Base-by-base conservation (phyloP, 108 stramenopile species). In the Nannochloropsis granulata region DNA sequence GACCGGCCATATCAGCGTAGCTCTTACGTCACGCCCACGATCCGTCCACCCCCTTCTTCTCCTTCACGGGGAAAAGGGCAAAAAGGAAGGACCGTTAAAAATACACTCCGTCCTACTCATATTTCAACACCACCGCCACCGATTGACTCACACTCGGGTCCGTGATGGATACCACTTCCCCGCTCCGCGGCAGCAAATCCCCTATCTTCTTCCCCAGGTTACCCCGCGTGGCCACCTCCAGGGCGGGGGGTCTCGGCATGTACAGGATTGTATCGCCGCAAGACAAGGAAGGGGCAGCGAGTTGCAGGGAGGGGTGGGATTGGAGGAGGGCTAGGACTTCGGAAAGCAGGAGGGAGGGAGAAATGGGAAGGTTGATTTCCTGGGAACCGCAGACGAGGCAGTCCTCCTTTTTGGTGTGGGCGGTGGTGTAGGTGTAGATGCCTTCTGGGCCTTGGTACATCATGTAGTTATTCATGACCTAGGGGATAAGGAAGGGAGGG, bases 341-440 rank as follows among this genome's bases (percentile, higher is more conserved):
- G 43, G 92, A 92, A 45, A 98, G 88, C 25, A 94, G 94, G 12
- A 82, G 89, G 21, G 79, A 82, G 13, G 88, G 85, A 0, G 84
- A 12, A 7, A 95, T n/a, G 23, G 89, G 86, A 45, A 96, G 43
- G 78, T 92, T 92, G 21, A 90, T 92, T 21, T 91, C 91, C 16
- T 90, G 80, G 7, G 92, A 26, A 9, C 92, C 92, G 85, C 95
- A 97, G 34, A 97, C 96, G 12, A 94, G 93, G 86, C 97, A 98
- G 89, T 94, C 94, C 23, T 91, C 90, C 88, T 94, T 94, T 79
- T 90, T 87, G 83, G 94, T 93, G 87, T 96, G 96, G 12, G 92
- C 92, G 90, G 96, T 96, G 19, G 97, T 95, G 84, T 95, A 94
- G 19, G 90, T 88, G 90, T 96, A 93, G 43, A 96, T 90, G 10